Base-by-base conservation (phyloP, 306 rosid species). In the Psophocarpus tetragonolobus region DNA sequence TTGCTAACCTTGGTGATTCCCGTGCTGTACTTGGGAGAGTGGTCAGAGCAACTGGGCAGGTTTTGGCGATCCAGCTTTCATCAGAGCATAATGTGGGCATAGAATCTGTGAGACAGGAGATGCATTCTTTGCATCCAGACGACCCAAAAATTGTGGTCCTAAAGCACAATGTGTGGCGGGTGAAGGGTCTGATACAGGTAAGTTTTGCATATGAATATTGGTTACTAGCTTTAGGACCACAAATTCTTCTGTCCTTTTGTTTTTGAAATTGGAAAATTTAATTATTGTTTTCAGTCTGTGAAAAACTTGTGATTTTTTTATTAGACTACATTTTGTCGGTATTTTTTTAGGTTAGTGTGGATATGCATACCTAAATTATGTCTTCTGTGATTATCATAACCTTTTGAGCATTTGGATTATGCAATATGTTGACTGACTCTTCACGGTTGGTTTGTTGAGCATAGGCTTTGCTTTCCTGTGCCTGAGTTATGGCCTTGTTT, bases 121-220 rank as follows among this genome's bases (percentile, higher is more conserved):
- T 94, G 98, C 90, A 87, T 77, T 88, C 97, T 76, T 68, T 86
- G 90, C 98, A 94, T 83, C 97, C 98, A 0, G 97, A 94, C 65
- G 98, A 94, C 86, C 77, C 97, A 0, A 87, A 76, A 13, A 91
- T 94, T 1, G 98, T 94, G 73, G 96, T 94, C 75, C 85, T 91
- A 33, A 94, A 91, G 89, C 98, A 91, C 80, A 94, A 94, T 42
- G 98, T 94, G 18, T 94, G 98, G 98, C 98, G 98, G 11, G 98
- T 91, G 79, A 94, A 94, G 87, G 98, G 98, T 75, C 85, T 94
- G 74, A 91, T 94, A 83, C 98, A 94, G 96, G 97, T 91, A 89
- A 77, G 75, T 67, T 66, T 17, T 48, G 11, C 38, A 8, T 42
- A 8, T 18, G 60, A 71, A 30, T 53, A 44, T 20, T 62, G 58